phyloP scores from a whole-genome alignment of 371 early-diverging fungal species.

The Mucor racemosus region DNA sequence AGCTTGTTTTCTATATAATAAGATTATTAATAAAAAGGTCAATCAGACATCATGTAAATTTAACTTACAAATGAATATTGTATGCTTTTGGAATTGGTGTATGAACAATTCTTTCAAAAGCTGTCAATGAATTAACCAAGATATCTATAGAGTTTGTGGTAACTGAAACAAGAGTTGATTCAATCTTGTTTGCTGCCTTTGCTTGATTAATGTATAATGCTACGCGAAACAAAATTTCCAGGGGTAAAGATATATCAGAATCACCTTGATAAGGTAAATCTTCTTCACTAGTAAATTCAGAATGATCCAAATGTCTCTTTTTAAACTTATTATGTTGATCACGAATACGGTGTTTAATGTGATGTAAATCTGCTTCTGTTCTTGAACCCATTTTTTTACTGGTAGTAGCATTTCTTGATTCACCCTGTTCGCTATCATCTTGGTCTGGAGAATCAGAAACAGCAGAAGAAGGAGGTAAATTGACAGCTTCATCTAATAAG shows the following conservation, averaged over 20 bases:
- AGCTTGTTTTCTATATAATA: constrained; percentile 61
- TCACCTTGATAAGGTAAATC: constrained; percentile 47
- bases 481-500: constrained; percentile 16
- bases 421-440: background rate
- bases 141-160: constrained; percentile 51
- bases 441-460: constrained; percentile 8
- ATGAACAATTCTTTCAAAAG: constrained; percentile 75
- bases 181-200: constrained; percentile 52
- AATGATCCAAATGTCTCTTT: constrained; percentile 27
- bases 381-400: background rate
- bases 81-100: constrained; percentile 86
- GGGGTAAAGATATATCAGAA: constrained; percentile 59
- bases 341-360: constrained; percentile 12
- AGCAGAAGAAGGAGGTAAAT: constrained; percentile 9
- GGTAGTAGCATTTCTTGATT: background rate
- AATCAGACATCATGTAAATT: background rate
- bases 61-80: constrained; percentile 65
- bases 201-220: constrained; percentile 57
- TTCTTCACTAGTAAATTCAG: constrained; percentile 40
- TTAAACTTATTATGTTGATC: constrained; percentile 19
- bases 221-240: constrained; percentile 62
- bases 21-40: background rate
- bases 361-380: background rate
- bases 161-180: constrained; percentile 53
- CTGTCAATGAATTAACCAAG: constrained; percentile 68